Conservation (phyloP, 331 rosid species). For the Quercus lobata region DNA sequence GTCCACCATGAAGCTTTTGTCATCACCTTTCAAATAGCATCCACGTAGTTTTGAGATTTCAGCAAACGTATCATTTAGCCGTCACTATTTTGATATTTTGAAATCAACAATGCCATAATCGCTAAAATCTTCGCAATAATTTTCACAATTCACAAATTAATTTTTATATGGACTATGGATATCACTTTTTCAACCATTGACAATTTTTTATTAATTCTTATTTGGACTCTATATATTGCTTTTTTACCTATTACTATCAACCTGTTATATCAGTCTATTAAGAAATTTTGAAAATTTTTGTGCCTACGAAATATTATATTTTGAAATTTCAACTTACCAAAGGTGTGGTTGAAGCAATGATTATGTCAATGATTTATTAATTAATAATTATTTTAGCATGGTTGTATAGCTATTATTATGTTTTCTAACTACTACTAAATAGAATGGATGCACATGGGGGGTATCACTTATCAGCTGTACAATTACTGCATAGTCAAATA, state of each 20-base stretch:
- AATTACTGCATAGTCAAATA: background rate
- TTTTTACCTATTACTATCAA: no score
- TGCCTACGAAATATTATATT: background rate
- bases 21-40: slow-evolving; percentile 10
- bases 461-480: background rate
- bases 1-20: slow-evolving; percentile 37
- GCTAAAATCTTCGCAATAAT: no score
- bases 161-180: no score
- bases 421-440: background rate
- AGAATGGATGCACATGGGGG: background rate
- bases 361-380: background rate
- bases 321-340: background rate
- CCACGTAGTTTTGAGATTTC: background rate
- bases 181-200: no score
- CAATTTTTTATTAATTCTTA: no score
- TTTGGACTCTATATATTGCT: no score
- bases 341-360: background rate
- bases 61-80: background rate
- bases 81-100: background rate
- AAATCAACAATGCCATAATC: no score
- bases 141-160: no score
- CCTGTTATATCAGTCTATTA: no score
- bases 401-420: background rate
- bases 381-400: background rate
- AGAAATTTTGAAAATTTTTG: no score